Evolutionary conservation across 2,329 filamentous ascomycete species (phyloP).

Genomic region (Fusarium chlamydosporum): DNA sequence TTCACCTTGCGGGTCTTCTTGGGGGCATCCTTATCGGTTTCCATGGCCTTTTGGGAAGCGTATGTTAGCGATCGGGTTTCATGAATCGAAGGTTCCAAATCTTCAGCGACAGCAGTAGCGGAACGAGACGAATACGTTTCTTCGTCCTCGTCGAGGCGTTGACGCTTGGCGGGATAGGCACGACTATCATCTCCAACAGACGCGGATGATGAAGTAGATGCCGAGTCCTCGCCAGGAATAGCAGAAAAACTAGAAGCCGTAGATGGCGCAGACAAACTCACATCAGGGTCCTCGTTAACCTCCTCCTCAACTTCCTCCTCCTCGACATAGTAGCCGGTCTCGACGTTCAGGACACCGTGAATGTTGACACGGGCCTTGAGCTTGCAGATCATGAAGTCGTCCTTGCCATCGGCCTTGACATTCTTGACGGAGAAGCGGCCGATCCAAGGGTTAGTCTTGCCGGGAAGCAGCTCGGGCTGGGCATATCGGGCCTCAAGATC

Average conservation of each 20-base stretch:
- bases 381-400: slow-evolving; percentile 99
- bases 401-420: slow-evolving; percentile 91
- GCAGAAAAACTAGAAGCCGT: slow-evolving; percentile 10
- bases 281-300: slow-evolving; percentile 83
- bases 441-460: slow-evolving; percentile 94
- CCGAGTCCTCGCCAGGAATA: slow-evolving; percentile 6
- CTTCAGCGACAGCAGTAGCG: slow-evolving; percentile 18
- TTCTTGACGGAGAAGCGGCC: slow-evolving; percentile 98
- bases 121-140: slow-evolving; percentile 1
- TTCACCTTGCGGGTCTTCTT: slow-evolving; percentile 98
- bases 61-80: slow-evolving; percentile 49
- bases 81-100: slow-evolving; percentile 11
- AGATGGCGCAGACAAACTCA: slow-evolving; percentile 64
- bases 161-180: slow-evolving; percentile 39
- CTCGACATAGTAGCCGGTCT: slow-evolving; percentile 98
- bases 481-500: slow-evolving; percentile 96
- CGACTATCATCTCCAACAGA: slow-evolving; percentile 38
- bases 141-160: slow-evolving; percentile 31
- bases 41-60: slow-evolving; percentile 77
- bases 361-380: slow-evolving; percentile 97
- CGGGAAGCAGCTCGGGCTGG: slow-evolving; percentile 86
- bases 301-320: slow-evolving; percentile 98
- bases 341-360: slow-evolving; percentile 95
- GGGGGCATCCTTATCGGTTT: slow-evolving; percentile 79
- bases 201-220: slow-evolving; percentile 32